Conservation (phyloP, 1,284 basidiomycete genomes). For the Exsudoporus floridanus region DNA sequence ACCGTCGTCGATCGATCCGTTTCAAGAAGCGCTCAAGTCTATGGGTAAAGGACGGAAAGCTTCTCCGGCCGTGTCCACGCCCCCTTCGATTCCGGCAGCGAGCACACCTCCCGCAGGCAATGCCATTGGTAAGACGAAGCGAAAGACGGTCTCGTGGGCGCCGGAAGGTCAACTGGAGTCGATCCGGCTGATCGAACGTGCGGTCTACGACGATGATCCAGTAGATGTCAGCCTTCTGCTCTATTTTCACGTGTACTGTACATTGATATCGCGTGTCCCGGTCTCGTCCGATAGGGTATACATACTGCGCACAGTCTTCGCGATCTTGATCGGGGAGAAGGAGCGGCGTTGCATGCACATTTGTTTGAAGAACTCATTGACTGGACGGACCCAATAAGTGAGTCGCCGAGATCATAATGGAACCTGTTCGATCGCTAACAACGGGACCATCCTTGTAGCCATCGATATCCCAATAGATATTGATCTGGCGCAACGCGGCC, state of each 20-base stretch:
- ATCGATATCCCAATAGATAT: constrained; percentile 61
- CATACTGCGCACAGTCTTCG: constrained; percentile 67
- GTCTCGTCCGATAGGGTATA: constrained; percentile 54
- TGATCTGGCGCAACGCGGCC: constrained; percentile 55
- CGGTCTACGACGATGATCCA: constrained; percentile 81
- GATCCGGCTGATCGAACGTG: constrained; percentile 75
- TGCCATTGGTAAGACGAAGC: constrained; percentile 55
- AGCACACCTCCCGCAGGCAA: constrained; percentile 38
- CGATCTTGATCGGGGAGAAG: constrained; percentile 81
- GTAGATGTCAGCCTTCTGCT: constrained; percentile 66
- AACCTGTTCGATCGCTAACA: constrained; percentile 21
- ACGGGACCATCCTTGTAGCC: constrained; percentile 39
- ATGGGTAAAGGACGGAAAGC: constrained; percentile 62
- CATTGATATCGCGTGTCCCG: constrained; percentile 49
- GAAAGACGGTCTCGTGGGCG: constrained; percentile 75
- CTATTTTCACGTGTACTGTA: constrained; percentile 49
- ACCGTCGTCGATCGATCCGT: constrained; percentile 73
- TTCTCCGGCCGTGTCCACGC: constrained; percentile 48
- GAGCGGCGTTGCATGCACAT: constrained; percentile 74
- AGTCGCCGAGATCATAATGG: constrained; percentile 28
- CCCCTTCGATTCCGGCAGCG: constrained; percentile 34
- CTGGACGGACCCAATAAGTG: constrained; percentile 77
- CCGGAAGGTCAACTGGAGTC: constrained; percentile 67
- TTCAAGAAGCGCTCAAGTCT: constrained; percentile 74
- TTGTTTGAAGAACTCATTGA: constrained; percentile 80